Conservation (phyloP, 805 yeast genomes). For the Wickerhamiella kazuoi region DNA sequence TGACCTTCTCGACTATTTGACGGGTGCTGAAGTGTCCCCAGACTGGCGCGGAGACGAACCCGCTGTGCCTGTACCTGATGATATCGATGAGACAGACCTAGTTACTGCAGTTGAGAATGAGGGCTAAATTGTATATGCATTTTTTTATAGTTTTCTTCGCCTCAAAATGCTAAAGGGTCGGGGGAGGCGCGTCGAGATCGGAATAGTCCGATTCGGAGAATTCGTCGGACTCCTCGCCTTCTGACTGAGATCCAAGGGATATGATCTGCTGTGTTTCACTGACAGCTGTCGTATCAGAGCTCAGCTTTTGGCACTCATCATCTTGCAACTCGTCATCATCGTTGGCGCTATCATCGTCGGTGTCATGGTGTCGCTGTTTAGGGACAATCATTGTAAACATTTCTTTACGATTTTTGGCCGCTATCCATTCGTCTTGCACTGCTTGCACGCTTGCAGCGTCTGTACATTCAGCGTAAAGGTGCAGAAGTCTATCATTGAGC, state of each 20-base stretch:
- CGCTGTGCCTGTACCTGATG: background rate
- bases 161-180: conserved; percentile 1
- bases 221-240: conserved; percentile 4
- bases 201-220: conserved; percentile 2
- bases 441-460: conserved; percentile 54
- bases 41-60: conserved; percentile 2
- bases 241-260: background rate
- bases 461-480: conserved; percentile 58
- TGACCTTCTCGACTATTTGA: conserved; percentile 39
- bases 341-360: conserved; percentile 14
- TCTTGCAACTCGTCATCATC: conserved; percentile 23
- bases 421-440: conserved; percentile 66
- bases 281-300: no score
- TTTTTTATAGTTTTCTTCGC: background rate
- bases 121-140: conserved; percentile 3
- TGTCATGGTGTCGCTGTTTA: conserved; percentile 32
- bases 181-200: conserved; percentile 7
- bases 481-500: conserved; percentile 62
- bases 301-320: conserved; percentile 1
- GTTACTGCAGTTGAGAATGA: conserved; percentile 20
- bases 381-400: background rate
- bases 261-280: background rate
- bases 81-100: conserved; percentile 15
- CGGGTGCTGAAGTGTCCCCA: conserved; percentile 15
- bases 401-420: conserved; percentile 45